Evolutionary conservation across 1,284 basidiomycete species (phyloP).

Genomic region (Hemileia vastatrix): DNA sequence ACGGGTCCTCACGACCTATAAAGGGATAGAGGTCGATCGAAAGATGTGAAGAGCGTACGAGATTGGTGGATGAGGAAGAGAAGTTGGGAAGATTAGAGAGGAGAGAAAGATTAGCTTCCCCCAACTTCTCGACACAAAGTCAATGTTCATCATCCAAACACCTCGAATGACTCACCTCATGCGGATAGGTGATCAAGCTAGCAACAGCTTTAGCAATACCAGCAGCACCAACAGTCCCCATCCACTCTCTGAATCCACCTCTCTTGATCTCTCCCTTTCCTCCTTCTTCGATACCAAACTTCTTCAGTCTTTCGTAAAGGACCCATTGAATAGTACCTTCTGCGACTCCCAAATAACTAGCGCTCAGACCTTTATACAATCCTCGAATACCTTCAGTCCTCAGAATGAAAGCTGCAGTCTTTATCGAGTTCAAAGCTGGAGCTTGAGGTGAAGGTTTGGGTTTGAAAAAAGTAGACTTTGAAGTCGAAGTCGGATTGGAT

Average conservation of each 20-base stretch:
- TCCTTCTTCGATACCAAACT: conserved; percentile 31
- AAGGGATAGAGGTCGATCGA: not conserved
- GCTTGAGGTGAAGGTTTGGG: conserved; percentile 27
- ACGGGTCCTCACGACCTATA: conserved; percentile 76
- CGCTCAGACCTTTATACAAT: conserved; percentile 88
- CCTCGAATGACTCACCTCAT: conserved; percentile 60
- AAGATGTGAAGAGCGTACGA: conserved; percentile 1
- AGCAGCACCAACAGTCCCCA: conserved; percentile 75
- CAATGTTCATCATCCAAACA: conserved; percentile 1
- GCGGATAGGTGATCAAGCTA: conserved; percentile 87
- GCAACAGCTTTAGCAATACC: conserved; percentile 89
- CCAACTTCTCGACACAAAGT: too few relatives aligned
- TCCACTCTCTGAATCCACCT: conserved; percentile 55
- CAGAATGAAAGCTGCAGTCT: conserved; percentile 61
- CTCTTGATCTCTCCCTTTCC: conserved; percentile 49
- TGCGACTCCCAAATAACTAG: conserved; percentile 87
- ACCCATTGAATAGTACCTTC: conserved; percentile 98
- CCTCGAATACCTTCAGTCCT: conserved; percentile 72
- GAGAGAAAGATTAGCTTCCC: not conserved
- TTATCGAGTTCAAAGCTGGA: conserved; percentile 51
- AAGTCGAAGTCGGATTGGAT: conserved; percentile 24
- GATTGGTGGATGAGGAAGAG: not conserved
- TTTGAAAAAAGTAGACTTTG: not conserved
- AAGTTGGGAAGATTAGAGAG: not conserved
- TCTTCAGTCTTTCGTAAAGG: conserved; percentile 77